These are phyloP conservation scores for Lactarius sp. DNA, from an alignment of 768 basidiomycete genomes.

Conservation along the genomic window DNA sequence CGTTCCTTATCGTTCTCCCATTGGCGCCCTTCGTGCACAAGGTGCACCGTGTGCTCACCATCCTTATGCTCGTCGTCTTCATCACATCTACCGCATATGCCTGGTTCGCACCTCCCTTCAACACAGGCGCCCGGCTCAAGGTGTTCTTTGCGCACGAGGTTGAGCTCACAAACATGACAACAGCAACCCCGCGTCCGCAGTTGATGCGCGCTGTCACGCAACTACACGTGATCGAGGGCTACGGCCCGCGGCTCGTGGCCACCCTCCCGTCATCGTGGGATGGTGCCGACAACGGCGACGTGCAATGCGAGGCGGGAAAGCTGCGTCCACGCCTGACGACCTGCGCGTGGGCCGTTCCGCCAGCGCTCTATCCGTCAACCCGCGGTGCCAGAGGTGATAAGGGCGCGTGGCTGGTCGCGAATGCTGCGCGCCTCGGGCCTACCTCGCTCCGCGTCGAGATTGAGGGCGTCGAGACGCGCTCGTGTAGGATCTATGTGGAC, in stretches of 20 bases:
- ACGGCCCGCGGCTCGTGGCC: slow-evolving; percentile 41
- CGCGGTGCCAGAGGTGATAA: slow-evolving; percentile 24
- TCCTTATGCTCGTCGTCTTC: slow-evolving; percentile 39
- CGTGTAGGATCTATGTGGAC: slow-evolving; percentile 58
- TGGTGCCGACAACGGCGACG: slow-evolving; percentile 35
- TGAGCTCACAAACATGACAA: slow-evolving; percentile 33
- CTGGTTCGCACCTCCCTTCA: slow-evolving; percentile 56
- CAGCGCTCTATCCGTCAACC: slow-evolving; percentile 38
- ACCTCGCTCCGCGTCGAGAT: slow-evolving; percentile 47
- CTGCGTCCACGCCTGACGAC: slow-evolving; percentile 37
- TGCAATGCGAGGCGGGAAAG: slow-evolving; percentile 26
- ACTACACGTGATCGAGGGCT: slow-evolving; percentile 42
- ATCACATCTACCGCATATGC: slow-evolving; percentile 37
- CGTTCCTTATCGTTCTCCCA: slow-evolving; percentile 51
- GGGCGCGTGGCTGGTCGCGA: slow-evolving; percentile 42
- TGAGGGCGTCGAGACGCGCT: slow-evolving; percentile 55
- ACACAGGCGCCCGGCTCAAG: slow-evolving; percentile 55
- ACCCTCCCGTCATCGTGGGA: slow-evolving; percentile 47
- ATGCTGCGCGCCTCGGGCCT: slow-evolving; percentile 38
- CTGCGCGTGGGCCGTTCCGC: slow-evolving; percentile 46
- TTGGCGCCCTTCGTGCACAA: slow-evolving; percentile 60
- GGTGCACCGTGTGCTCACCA: slow-evolving; percentile 38
- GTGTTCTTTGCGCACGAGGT: slow-evolving; percentile 66
- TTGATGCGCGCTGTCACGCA: slow-evolving; percentile 38
- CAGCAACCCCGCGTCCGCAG: slow-evolving; percentile 6